These are phyloP conservation scores for Claviceps paspali DNA, from an alignment of 2,329 filamentous ascomycete genomes.

Conservation along the genomic window DNA sequence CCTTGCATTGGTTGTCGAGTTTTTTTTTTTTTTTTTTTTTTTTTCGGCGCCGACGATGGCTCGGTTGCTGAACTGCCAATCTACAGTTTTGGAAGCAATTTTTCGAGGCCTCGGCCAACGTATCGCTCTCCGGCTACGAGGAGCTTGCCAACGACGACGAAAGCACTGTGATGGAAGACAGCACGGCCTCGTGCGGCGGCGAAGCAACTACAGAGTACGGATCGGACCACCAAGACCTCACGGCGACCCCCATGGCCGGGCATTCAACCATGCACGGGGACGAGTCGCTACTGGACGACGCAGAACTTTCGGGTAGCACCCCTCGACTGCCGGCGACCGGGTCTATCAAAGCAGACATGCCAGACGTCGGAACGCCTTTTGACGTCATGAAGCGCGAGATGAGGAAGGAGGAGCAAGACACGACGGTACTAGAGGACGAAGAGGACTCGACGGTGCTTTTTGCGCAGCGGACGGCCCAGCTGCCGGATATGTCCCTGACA, in stretches of 20 bases:
- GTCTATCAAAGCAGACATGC: slow-evolving; percentile 36
- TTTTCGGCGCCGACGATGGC: no score
- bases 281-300: slow-evolving; percentile 54
- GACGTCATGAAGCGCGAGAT: slow-evolving; percentile 57
- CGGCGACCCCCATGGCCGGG: slow-evolving; percentile 17
- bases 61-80: no score
- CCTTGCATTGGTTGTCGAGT: no score
- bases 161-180: slow-evolving; percentile 32
- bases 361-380: slow-evolving; percentile 61
- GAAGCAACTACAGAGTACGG: slow-evolving; percentile 37
- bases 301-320: slow-evolving; percentile 50
- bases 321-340: slow-evolving; percentile 41
- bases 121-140: slow-evolving; percentile 89
- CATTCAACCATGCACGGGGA: slow-evolving; percentile 29
- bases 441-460: slow-evolving; percentile 34
- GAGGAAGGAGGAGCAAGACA: slow-evolving; percentile 27
- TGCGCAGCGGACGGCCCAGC: slow-evolving; percentile 35
- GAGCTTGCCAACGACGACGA: slow-evolving; percentile 59
- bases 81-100: slow-evolving; percentile 99
- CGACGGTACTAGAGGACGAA: slow-evolving; percentile 20
- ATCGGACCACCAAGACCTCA: slow-evolving; percentile 24
- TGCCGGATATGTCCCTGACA: slow-evolving; percentile 50
- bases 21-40: not conserved
- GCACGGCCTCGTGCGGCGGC: slow-evolving; percentile 41
- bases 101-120: slow-evolving; percentile 95